Evolutionary conservation across 73 alveolate species (phyloP).

Genomic region (Tetrahymena elliotti): DNA sequence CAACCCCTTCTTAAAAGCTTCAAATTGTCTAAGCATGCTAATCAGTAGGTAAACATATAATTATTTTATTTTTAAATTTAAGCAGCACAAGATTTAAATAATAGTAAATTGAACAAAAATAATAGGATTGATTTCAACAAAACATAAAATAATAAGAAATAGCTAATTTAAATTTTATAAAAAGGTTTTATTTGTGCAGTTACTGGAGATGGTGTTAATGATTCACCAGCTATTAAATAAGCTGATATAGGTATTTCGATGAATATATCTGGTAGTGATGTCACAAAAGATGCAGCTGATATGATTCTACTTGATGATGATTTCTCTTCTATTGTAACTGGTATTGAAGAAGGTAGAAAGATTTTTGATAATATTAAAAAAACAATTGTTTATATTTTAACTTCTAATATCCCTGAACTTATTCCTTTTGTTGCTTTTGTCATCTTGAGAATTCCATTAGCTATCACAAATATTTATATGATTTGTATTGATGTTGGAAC

Average conservation of each 20-base stretch:
- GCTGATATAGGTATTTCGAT: conserved; percentile 83
- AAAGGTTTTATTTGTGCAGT: conserved; percentile 94
- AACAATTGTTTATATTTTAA: conserved; percentile 4
- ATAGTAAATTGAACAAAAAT: no score
- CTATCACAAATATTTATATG: conserved; percentile 76
- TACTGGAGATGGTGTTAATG: conserved; percentile 97
- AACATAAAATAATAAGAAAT: conserved; percentile 24
- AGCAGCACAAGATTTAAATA: no score
- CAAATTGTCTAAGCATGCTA: conserved; percentile 89
- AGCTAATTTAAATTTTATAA: conserved; percentile 40
- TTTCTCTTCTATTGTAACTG: conserved; percentile 72
- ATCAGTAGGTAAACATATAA: conserved; percentile 47
- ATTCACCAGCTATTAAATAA: conserved; percentile 75
- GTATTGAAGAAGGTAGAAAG: conserved; percentile 86
- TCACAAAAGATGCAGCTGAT: conserved; percentile 70
- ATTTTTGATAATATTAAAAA: conserved; percentile 80
- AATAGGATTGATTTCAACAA: neutral
- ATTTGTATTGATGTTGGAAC: conserved; percentile 89
- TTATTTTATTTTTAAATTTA: no score
- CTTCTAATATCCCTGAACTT: conserved; percentile 17
- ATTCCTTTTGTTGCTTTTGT: conserved; percentile 21
- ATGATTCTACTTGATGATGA: conserved; percentile 64
- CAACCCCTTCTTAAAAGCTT: conserved; percentile 92
- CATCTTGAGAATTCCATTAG: conserved; percentile 19
- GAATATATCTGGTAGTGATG: conserved; percentile 76